phyloP scores from a whole-genome alignment of 1,284 basidiomycete species.

The Rhodotorula sp. region DNA sequence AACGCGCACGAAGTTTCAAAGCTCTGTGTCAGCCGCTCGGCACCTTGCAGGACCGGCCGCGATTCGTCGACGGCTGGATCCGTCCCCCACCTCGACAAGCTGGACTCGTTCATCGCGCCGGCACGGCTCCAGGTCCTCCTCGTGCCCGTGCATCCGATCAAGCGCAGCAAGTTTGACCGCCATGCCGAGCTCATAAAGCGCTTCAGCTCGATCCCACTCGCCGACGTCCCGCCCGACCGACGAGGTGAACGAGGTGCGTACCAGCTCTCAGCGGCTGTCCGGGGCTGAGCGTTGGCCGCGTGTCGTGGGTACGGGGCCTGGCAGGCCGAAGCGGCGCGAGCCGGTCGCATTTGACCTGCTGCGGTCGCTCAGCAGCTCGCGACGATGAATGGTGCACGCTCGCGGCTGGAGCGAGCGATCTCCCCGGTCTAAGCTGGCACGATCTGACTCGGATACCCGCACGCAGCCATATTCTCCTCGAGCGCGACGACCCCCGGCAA shows the following conservation, averaged over 20 bases:
- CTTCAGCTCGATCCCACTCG: conserved; percentile 69
- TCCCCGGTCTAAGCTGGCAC: no score
- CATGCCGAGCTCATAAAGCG: conserved; percentile 69
- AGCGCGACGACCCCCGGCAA: conserved; percentile 70
- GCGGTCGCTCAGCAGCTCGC: background rate
- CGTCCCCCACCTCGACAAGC: conserved; percentile 9
- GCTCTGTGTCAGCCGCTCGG: no score
- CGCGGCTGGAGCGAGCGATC: background rate
- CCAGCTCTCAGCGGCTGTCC: background rate
- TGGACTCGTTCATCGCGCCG: conserved; percentile 49
- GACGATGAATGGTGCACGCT: background rate
- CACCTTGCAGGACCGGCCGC: no score
- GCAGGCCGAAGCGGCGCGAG: no score
- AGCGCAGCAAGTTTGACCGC: conserved; percentile 63
- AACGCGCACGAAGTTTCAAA: no score
- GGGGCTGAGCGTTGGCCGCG: no score
- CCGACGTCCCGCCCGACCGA: conserved; percentile 73
- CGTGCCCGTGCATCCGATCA: conserved; percentile 72
- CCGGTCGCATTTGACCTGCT: no score
- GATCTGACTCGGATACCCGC: conserved; percentile 1
- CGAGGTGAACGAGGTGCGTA: conserved; percentile 70
- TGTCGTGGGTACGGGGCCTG: no score
- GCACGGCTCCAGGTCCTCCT: conserved; percentile 75
- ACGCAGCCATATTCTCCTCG: conserved; percentile 74
- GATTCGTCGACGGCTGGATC: no score